These are phyloP conservation scores for Phaeosphaeriaceae sp. DNA, from an alignment of 2,329 filamentous ascomycete genomes.

Conservation along the genomic window DNA sequence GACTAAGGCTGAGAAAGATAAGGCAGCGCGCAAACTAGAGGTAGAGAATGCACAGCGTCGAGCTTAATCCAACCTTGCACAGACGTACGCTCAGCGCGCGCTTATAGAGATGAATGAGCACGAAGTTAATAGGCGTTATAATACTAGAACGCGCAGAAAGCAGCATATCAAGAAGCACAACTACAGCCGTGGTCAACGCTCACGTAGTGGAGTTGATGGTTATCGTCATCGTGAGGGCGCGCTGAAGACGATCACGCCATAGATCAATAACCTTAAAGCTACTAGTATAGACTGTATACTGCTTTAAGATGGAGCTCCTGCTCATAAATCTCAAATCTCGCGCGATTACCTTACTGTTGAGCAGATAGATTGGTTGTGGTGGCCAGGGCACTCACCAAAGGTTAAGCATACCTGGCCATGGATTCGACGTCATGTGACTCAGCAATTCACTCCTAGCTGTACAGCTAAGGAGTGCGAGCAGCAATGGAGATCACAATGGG, in stretches of 20 bases:
- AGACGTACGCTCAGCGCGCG: neutral
- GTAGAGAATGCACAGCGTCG: neutral
- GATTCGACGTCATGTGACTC: too few relatives aligned
- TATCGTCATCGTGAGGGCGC: constrained; percentile 7
- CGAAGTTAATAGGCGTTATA: neutral
- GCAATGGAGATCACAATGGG: too few relatives aligned
- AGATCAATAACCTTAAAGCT: neutral
- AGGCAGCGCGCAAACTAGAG: neutral
- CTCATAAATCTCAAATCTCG: too few relatives aligned
- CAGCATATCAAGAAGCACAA: constrained; percentile 3
- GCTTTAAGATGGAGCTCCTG: neutral
- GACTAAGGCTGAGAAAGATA: constrained; percentile 2
- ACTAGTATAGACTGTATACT: constrained; percentile 1
- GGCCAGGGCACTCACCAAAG: too few relatives aligned
- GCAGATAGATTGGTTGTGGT: too few relatives aligned
- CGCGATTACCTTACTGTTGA: too few relatives aligned
- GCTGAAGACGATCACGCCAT: neutral
- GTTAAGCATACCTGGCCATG: too few relatives aligned
- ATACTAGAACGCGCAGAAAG: neutral
- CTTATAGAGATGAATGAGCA: neutral
- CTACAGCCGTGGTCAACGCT: neutral
- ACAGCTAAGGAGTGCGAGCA: too few relatives aligned
- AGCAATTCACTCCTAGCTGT: too few relatives aligned
- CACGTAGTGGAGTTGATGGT: neutral
- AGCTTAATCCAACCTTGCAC: neutral